These are phyloP conservation scores for Wickerhamiella sergipiensis DNA, from an alignment of 805 yeast species.

Conservation along the genomic window DNA sequence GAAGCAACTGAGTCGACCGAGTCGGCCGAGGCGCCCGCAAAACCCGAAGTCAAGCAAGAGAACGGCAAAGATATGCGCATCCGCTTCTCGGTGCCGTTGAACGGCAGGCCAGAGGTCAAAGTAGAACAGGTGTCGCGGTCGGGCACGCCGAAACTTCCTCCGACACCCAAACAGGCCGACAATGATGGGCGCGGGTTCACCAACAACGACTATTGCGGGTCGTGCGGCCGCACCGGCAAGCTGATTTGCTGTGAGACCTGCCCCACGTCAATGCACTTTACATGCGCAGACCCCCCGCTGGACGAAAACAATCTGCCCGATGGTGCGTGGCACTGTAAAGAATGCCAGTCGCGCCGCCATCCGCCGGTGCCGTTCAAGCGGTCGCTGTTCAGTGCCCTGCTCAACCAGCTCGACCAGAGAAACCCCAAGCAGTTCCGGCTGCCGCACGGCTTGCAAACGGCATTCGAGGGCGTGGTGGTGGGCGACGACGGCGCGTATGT, in stretches of 20 bases:
- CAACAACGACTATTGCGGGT: constrained; percentile 83
- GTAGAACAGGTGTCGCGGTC: background rate
- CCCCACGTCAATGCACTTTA: constrained; percentile 82
- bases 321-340: constrained; percentile 80
- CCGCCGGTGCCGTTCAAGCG: constrained; percentile 25
- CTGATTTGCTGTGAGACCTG: constrained; percentile 91
- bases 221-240: constrained; percentile 81
- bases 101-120: background rate
- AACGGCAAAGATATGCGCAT: background rate
- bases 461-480: constrained; percentile 57
- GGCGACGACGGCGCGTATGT: constrained; percentile 60
- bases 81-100: background rate
- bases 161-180: background rate
- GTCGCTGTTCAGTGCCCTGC: constrained; percentile 40
- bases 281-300: constrained; percentile 82
- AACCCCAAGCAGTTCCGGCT: constrained; percentile 57
- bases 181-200: constrained; percentile 9
- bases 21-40: too few relatives aligned
- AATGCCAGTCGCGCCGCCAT: constrained; percentile 40
- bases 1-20: too few relatives aligned
- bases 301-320: constrained; percentile 66
- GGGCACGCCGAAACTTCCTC: background rate
- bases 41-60: background rate
- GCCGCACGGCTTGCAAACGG: constrained; percentile 55
- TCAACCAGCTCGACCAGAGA: constrained; percentile 41